phyloP scores from a whole-genome alignment of 2,329 filamentous ascomycete genomes.

The Pseudogymnoascus sp. region DNA sequence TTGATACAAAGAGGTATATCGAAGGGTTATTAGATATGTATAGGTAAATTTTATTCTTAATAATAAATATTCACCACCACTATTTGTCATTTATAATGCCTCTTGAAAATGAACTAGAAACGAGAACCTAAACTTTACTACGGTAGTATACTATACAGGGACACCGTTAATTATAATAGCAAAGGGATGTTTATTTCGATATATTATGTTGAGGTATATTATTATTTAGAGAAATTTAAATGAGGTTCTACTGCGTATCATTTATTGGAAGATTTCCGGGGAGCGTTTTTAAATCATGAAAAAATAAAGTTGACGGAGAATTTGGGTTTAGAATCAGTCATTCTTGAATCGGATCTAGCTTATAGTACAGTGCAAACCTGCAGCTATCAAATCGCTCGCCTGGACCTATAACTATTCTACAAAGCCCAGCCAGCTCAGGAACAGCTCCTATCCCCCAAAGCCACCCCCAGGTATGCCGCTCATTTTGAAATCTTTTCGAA shows the following conservation, averaged over 20 bases:
- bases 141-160: background rate
- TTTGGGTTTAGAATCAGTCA: background rate
- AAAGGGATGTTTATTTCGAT: background rate
- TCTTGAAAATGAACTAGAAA: background rate
- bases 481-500: background rate
- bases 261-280: background rate
- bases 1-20: slow-evolving; percentile 69
- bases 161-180: background rate
- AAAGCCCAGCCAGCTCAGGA: background rate
- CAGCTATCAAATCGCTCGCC: background rate
- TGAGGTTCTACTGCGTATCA: background rate
- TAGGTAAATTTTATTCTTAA: slow-evolving; percentile 10
- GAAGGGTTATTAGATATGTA: slow-evolving; percentile 60
- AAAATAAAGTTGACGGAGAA: too few species aligned
- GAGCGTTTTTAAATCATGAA: background rate
- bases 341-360: background rate
- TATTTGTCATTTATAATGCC: background rate
- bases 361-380: background rate
- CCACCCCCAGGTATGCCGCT: background rate
- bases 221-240: background rate
- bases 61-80: background rate
- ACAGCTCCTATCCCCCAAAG: background rate
- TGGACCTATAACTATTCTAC: background rate
- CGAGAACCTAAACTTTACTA: background rate
- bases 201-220: background rate